Evolutionary conservation across 2,329 filamentous ascomycete genomes (phyloP).

Genomic region (Dissoconium aciculare): DNA sequence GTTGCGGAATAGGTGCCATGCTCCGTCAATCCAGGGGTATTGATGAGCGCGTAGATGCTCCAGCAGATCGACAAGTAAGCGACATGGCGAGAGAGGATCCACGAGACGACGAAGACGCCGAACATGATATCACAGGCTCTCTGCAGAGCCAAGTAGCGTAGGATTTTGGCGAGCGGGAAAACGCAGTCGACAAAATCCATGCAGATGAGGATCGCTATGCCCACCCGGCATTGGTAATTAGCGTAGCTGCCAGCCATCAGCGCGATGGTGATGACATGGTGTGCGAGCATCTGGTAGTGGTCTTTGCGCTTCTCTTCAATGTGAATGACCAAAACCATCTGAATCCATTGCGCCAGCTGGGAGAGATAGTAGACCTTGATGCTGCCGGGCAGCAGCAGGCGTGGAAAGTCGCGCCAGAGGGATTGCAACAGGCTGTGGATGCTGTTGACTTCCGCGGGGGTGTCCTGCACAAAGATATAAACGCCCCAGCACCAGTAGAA

Average conservation of each 20-base stretch:
- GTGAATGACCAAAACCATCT: conserved; percentile 86
- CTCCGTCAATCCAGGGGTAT: conserved; percentile 38
- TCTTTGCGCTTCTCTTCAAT: conserved; percentile 92
- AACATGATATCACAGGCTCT: conserved; percentile 69
- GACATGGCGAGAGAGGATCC: conserved; percentile 71
- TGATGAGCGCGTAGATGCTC: conserved; percentile 58
- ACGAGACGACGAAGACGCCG: conserved; percentile 69
- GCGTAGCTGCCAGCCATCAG: conserved; percentile 72
- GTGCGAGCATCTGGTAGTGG: conserved; percentile 87
- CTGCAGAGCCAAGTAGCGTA: conserved; percentile 74
- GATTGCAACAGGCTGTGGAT: conserved; percentile 19
- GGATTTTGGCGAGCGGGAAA: conserved; percentile 69
- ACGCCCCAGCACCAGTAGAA: conserved; percentile 73
- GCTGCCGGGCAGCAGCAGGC: conserved; percentile 54
- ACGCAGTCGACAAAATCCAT: conserved; percentile 92
- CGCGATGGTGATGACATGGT: conserved; percentile 77
- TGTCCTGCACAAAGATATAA: conserved; percentile 35
- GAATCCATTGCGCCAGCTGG: conserved; percentile 84
- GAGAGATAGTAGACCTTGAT: conserved; percentile 83
- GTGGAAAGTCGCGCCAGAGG: conserved; percentile 74
- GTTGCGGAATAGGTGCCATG: conserved; percentile 55
- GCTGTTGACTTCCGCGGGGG: conserved; percentile 12
- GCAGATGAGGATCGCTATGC: conserved; percentile 72
- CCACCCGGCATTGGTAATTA: conserved; percentile 75
- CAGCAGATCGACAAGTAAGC: conserved; percentile 67